Percentiles rank a stretch among this genome's conserved stretches.
Conservation (phyloP, 495 filamentous ascomycete species). For the Durotheca rogersii region DNA sequence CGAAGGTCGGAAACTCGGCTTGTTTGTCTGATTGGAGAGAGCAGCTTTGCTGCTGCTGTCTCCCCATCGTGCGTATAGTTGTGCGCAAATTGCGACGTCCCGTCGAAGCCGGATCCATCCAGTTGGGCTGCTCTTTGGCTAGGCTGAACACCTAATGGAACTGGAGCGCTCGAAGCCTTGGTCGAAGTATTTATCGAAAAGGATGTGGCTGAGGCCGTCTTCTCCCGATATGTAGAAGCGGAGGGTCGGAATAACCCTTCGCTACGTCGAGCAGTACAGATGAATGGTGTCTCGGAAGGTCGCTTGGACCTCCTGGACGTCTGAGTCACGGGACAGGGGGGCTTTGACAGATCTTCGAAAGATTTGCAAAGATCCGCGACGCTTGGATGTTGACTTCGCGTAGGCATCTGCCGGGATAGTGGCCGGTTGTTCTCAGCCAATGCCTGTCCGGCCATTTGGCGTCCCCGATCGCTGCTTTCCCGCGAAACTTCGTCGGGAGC, state of each 20-base stretch:
- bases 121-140: not conserved
- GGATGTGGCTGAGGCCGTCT: not conserved
- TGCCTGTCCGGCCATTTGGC: not conserved
- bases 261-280: not conserved
- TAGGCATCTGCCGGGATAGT: not conserved
- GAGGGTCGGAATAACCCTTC: constrained; percentile 2
- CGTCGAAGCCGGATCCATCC: constrained; percentile 12
- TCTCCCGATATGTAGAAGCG: not conserved
- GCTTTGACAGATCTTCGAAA: constrained; percentile 31
- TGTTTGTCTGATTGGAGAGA: not conserved
- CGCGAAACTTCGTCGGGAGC: constrained; percentile 5
- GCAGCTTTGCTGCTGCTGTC: constrained; percentile 1
- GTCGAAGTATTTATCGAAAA: not conserved
- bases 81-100: no score
- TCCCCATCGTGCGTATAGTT: no score
- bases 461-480: not conserved
- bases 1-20: constrained; percentile 34
- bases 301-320: constrained; percentile 1
- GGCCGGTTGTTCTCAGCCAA: not conserved
- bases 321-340: not conserved
- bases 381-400: constrained; percentile 32
- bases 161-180: not conserved
- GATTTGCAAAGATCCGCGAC: constrained; percentile 41
- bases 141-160: constrained; percentile 9
- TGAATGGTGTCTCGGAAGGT: not conserved